Evolutionary conservation across 495 filamentous ascomycete species (phyloP).

Genomic region (Chaetomidium leptoderma): DNA sequence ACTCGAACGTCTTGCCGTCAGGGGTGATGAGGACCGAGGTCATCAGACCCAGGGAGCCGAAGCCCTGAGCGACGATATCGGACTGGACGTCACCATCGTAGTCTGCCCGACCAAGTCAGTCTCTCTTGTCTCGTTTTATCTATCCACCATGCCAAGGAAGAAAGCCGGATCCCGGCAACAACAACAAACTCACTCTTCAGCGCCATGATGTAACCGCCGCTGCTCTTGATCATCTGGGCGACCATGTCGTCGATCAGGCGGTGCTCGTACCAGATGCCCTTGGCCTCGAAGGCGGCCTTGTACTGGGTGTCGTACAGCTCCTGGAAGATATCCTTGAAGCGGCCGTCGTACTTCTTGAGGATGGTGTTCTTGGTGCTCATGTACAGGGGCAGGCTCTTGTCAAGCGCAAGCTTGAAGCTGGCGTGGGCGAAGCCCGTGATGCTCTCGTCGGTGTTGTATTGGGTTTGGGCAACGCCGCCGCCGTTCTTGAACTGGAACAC

Average conservation of each 20-base stretch:
- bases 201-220: conserved; percentile 92
- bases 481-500: conserved; percentile 83
- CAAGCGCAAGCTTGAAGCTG: conserved; percentile 87
- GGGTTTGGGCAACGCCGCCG: conserved; percentile 84
- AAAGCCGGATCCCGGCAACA: not conserved
- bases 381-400: conserved; percentile 84
- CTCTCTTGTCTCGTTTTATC: not conserved
- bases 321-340: conserved; percentile 99
- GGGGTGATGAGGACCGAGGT: conserved; percentile 95
- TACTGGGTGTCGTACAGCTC: conserved; percentile 87
- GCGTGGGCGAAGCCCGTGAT: conserved; percentile 93
- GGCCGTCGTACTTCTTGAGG: conserved; percentile 95
- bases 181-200: conserved; percentile 72
- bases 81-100: conserved; percentile 99
- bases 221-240: conserved; percentile 98
- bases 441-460: conserved; percentile 97
- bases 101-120: conserved; percentile 48
- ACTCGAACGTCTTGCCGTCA: conserved; percentile 91
- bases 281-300: conserved; percentile 80
- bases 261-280: conserved; percentile 98
- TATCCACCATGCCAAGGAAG: not conserved
- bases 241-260: conserved; percentile 99
- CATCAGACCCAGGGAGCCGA: conserved; percentile 97
- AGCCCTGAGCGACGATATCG: conserved; percentile 96
- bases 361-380: conserved; percentile 99